These are phyloP conservation scores for Avena atlantica DNA, from an alignment of 176 grass and related monocot species.

Conservation along the genomic window DNA sequence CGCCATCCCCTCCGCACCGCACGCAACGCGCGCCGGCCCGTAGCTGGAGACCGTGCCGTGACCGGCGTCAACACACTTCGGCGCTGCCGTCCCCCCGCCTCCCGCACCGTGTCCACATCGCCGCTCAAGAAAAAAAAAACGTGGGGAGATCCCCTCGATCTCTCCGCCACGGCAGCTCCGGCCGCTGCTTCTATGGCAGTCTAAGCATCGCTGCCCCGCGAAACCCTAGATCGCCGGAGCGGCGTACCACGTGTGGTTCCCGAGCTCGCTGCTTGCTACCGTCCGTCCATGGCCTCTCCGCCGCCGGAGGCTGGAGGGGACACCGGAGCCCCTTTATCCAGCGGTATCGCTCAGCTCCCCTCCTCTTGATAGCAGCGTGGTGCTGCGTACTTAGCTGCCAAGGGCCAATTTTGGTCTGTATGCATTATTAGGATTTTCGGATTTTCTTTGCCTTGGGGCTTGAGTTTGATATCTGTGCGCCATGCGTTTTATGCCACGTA, in stretches of 20 bases:
- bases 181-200: background rate
- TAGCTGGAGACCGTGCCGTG: slow-evolving; percentile 6
- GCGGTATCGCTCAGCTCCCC: background rate
- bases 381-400: slow-evolving; percentile 22
- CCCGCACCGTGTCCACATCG: background rate
- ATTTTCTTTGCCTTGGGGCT: background rate
- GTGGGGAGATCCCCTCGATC: slow-evolving; percentile 15
- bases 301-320: slow-evolving; percentile 25
- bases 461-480: background rate
- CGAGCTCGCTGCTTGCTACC: background rate
- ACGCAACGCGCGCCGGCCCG: background rate
- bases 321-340: background rate
- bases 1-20: background rate
- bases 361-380: background rate
- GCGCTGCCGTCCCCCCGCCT: background rate
- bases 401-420: background rate
- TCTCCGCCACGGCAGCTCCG: background rate
- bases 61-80: slow-evolving; percentile 17
- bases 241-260: background rate
- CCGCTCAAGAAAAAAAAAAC: slow-evolving; percentile 8
- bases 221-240: slow-evolving; percentile 39
- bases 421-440: background rate
- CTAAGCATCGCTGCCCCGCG: background rate
- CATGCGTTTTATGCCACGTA: background rate
- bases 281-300: slow-evolving; percentile 31